phyloP scores from a whole-genome alignment of 2,329 filamentous ascomycete species.

The Sclerotinia trifoliorum region DNA sequence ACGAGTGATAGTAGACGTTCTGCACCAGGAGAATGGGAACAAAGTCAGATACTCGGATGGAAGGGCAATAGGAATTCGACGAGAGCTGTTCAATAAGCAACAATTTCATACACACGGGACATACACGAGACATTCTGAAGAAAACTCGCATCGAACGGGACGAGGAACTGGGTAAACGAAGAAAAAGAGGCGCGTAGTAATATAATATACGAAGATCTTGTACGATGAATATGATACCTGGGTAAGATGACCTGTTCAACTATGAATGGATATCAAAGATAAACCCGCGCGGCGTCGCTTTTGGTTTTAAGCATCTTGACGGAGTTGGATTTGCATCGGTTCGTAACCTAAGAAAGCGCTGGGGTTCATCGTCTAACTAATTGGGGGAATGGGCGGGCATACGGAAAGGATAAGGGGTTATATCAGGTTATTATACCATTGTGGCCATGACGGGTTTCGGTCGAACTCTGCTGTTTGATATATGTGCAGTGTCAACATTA shows the following conservation, averaged over 20 bases:
- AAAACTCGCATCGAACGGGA: neutral
- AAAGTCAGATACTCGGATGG: constrained; percentile 1
- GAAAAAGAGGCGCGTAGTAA: no score
- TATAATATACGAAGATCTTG: neutral
- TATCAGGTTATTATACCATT: no score
- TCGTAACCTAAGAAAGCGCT: neutral
- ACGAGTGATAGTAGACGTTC: constrained; percentile 27
- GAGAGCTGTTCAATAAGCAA: neutral
- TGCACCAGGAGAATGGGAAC: constrained; percentile 31
- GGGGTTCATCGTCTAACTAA: neutral
- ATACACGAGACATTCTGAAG: no score
- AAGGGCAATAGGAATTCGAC: neutral
- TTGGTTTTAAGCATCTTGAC: neutral
- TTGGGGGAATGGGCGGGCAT: neutral
- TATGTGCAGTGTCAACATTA: neutral
- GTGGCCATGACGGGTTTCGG: neutral
- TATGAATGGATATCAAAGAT: neutral
- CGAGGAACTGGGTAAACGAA: neutral
- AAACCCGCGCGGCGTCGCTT: neutral
- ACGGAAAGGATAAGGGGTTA: neutral
- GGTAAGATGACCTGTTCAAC: constrained; percentile 2
- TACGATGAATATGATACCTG: constrained; percentile 13
- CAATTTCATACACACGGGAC: neutral
- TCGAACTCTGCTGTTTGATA: neutral
- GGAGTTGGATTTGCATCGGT: neutral